Conservation (phyloP, 176 grass and related monocot species). For the Dactylis glomerata region DNA sequence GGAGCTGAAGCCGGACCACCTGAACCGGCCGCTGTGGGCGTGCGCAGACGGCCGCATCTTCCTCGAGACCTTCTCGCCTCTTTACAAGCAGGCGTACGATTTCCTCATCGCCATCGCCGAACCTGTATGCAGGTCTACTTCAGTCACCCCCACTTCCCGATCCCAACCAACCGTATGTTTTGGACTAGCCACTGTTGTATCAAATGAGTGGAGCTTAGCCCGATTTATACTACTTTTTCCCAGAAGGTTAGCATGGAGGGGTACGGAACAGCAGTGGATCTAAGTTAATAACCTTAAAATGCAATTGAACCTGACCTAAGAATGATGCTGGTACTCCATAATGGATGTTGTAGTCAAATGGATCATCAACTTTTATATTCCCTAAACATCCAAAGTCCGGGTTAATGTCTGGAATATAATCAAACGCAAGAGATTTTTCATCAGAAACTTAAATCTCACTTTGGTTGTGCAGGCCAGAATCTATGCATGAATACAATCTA, state of each 20-base stretch:
- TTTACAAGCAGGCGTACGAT: slow-evolving; percentile 98
- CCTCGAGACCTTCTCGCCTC: slow-evolving; percentile 88
- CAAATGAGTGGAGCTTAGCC: background rate
- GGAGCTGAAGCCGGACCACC: slow-evolving; percentile 80
- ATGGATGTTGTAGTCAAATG: slow-evolving; percentile 12
- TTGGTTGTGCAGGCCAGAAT: slow-evolving; percentile 69
- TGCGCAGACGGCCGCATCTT: slow-evolving; percentile 90
- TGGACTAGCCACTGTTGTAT: background rate
- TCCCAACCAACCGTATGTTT: slow-evolving; percentile 2
- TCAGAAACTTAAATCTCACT: background rate
- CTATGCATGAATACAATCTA: slow-evolving; percentile 94
- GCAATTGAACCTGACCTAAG: slow-evolving; percentile 20
- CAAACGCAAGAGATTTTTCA: background rate
- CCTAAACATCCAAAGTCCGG: background rate
- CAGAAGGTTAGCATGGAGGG: background rate
- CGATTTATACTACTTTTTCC: background rate
- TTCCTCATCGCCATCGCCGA: slow-evolving; percentile 92
- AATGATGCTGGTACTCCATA: background rate
- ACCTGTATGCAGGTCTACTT: slow-evolving; percentile 79
- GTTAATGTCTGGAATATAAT: background rate
- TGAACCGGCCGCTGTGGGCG: slow-evolving; percentile 81
- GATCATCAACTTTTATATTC: background rate
- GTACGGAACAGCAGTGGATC: background rate
- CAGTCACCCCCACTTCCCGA: background rate
- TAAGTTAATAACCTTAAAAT: slow-evolving; percentile 16